phyloP scores from a whole-genome alignment of 75 land plant genomes.

The Gnetum montanum region DNA sequence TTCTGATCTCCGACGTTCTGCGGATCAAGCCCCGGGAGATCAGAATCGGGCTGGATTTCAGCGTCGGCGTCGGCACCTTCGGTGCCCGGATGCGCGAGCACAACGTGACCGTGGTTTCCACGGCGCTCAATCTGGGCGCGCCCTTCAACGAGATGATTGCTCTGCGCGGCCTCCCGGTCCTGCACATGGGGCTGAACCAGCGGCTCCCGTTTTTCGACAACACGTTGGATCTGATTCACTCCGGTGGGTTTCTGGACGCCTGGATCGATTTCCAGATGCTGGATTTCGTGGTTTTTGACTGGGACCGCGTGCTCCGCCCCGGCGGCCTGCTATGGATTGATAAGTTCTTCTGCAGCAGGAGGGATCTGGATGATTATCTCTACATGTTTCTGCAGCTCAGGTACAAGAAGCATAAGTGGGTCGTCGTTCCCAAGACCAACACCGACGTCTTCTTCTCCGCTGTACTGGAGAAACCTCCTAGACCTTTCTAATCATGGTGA shows the following conservation, averaged over 20 bases:
- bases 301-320: slow-evolving; percentile 81
- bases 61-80: slow-evolving; percentile 70
- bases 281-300: slow-evolving; percentile 79
- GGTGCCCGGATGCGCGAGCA: slow-evolving; percentile 86
- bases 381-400: slow-evolving; percentile 89
- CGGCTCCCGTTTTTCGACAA: slow-evolving; percentile 87
- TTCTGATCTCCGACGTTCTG: slow-evolving; percentile 51
- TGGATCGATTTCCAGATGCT: slow-evolving; percentile 73
- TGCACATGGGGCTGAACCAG: slow-evolving; percentile 57
- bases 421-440: slow-evolving; percentile 54
- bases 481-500: slow-evolving; percentile 27
- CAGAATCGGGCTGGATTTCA: slow-evolving; percentile 71
- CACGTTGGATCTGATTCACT: slow-evolving; percentile 82
- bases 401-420: slow-evolving; percentile 85
- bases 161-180: slow-evolving; percentile 65
- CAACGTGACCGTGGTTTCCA: slow-evolving; percentile 63
- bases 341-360: slow-evolving; percentile 62
- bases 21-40: slow-evolving; percentile 68
- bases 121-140: slow-evolving; percentile 76
- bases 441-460: slow-evolving; percentile 75
- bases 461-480: slow-evolving; percentile 57
- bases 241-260: slow-evolving; percentile 64
- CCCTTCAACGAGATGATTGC: slow-evolving; percentile 88
- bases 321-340: slow-evolving; percentile 90
- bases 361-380: slow-evolving; percentile 76